phyloP scores from a whole-genome alignment of 73 alveolate genomes.

The Symbiodinium pilosum region DNA sequence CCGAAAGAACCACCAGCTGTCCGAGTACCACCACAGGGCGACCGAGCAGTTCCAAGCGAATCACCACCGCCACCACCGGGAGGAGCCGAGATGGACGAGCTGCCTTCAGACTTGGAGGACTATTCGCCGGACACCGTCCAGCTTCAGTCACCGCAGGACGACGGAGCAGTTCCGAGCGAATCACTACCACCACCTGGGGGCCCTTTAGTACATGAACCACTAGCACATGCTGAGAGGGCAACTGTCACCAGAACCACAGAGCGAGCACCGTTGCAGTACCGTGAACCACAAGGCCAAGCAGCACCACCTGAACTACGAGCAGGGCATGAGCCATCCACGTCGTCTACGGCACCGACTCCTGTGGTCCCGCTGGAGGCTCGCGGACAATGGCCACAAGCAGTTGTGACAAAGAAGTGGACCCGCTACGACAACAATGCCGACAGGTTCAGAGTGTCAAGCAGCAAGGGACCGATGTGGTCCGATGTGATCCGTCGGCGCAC shows the following conservation, averaged over 20 bases:
- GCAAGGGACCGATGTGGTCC: conserved; percentile 4
- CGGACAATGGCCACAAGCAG: neutral
- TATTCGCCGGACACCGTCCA: neutral
- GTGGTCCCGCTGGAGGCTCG: neutral
- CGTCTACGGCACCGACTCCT: neutral
- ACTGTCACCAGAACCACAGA: too few species aligned
- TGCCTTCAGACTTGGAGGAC: neutral
- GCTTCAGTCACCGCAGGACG: neutral
- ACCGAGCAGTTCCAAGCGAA: neutral
- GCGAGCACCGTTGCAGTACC: neutral
- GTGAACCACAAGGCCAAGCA: neutral
- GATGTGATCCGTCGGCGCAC: neutral
- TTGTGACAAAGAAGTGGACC: neutral
- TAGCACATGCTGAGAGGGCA: too few species aligned
- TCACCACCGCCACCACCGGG: neutral
- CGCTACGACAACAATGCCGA: neutral
- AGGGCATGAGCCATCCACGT: neutral
- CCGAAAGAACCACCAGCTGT: too few species aligned
- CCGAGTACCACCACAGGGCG: neutral
- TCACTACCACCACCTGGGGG: too few species aligned
- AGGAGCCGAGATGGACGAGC: too few species aligned
- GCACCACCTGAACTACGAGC: neutral
- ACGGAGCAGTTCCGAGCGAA: too few species aligned
- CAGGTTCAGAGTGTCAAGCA: neutral
- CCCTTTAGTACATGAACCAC: too few species aligned